Base-by-base conservation (phyloP, 106 monocot genomes). In the Allium sativum region DNA sequence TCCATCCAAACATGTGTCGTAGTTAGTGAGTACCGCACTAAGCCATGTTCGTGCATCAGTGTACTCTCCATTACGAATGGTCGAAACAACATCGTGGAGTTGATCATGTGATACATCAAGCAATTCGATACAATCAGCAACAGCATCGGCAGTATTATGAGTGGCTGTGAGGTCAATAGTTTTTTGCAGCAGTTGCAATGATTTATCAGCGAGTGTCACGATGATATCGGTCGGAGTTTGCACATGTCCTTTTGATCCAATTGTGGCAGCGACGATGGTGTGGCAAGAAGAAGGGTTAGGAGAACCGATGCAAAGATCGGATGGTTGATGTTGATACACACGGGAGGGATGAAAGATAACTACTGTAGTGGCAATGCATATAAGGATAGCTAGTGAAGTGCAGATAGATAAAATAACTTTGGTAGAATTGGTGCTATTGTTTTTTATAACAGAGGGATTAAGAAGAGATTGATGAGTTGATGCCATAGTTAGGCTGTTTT, bases 21-120 rank as follows among this genome's bases (percentile, higher is more conserved):
- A 45, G 20, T 61, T 61, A 1, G 60, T 11, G 18, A 61, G 60
- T 10, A 41, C 60, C 18, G 60, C 43, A 18, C 60, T 61, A 45
- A 61, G 42, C 60, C 60, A 61, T 18, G 60, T 61, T 4, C 60
- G 60, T 9, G 44, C 43, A 13, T 61, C 60, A 11, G 60, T 44
- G 40, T 44, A 18, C 16, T 42, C 4, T 7, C 60, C 60, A 12
- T 2, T 15, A 45, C 44, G 44, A 8, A 61, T 45, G 9, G 60
- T 43, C 11, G 15, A 8, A 18, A 61, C 12, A 3, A 45, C 42
- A 7, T 61, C 44, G 17, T 10, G 17, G 17, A 61, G 44, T 18
- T 43, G 8, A 17, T 61, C 60, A 41, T 31, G 60, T 17, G 60
- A 61, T 45, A 44, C 8, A 45, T 44, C 60, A 18, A 61, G 42